Evolutionary conservation across 1,284 basidiomycete species (phyloP), one percentile per base, ranked within the genome.

Genomic region (Mycosarcoma maydis): DNA sequence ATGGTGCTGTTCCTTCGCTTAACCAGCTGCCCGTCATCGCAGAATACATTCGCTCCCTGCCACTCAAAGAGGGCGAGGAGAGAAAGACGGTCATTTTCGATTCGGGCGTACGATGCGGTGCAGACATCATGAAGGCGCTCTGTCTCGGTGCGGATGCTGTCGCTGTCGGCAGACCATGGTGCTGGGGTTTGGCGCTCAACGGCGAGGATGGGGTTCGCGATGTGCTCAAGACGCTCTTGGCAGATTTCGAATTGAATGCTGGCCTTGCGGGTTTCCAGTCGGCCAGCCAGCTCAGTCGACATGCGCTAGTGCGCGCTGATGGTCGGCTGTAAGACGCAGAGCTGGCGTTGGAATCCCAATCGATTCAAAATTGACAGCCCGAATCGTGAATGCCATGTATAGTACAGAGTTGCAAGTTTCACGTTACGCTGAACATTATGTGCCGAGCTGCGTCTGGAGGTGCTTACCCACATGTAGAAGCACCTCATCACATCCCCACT

Each of bases 401-500:
- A n/a, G n/a, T n/a, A n/a, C n/a, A n/a, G n/a, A n/a, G n/a, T n/a
- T n/a, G n/a, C n/a, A n/a, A n/a, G n/a, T n/a, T n/a, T n/a, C n/a
- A n/a, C n/a, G n/a, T n/a, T n/a, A n/a, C n/a, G n/a, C n/a, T n/a
- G n/a, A n/a, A n/a, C n/a, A n/a, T n/a, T 52, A 44, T 14, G 29
- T 17, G 1, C 9, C n/a, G 19, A 64, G 65, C n/a, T 36, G 58
- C 17, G 55, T 29, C 52, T 87, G 85, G 22, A 89, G 73, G 17
- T 81, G 74, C 57, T 84, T 78, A 3, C 86, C 90, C 0, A 91
- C 84, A 22, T 80, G 78, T 58, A 91, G 79, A 0, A 94, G 85
- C 54, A 88, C 57, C 44, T 86, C 84, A 66, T 96, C 93, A 66
- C 84, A 86, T 0, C 95, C 95, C 94, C 94, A 98, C 75, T 94